Base-by-base conservation (phyloP, 192 early-diverging fungal species). In the Piromyces sp. region DNA sequence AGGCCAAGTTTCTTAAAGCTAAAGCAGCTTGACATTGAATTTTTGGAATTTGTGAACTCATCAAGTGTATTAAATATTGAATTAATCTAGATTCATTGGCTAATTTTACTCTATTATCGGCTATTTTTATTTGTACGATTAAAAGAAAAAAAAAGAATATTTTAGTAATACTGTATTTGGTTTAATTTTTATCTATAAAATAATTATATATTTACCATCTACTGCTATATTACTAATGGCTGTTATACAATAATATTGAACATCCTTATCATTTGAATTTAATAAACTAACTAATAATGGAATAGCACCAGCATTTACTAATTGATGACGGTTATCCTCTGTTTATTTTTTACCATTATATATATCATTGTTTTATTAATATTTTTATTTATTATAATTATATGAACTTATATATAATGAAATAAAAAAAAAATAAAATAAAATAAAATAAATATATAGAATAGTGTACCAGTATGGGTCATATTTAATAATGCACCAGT, bases 401-500 rank as follows among this genome's bases (percentile, higher is more conserved):
- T n/a, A n/a, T n/a, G n/a, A n/a, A n/a, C n/a, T n/a, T n/a, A n/a
- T n/a, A n/a, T n/a, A n/a, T n/a, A n/a, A n/a, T n/a, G n/a, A n/a
- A n/a, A n/a, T n/a, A n/a, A n/a, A n/a, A n/a, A n/a, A n/a, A n/a
- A n/a, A n/a, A n/a, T n/a, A n/a, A n/a, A n/a, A n/a, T n/a, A n/a
- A n/a, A 33, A 33, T 33, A 33, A 33, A 3, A 33, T 3, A 6
- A 33, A 33, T 33, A 6, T 6, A 33, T 33, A 33, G 9, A 33
- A 6, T 33, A 33, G 14, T 79, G n/a, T 88, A 86, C 85, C 85
- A 19, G 94, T 92, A 85, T 96, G 95, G 28, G 95, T 96, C 94
- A 96, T 95, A 86, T 96, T 96, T 79, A 96, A 87, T 80, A 96
- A 86, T 30, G 95, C 95, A 29, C 95, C 95, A 14, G 94, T 94